Conservation (phyloP, 1,139 yeast species). For the Scheffersomyces segobiensis region DNA sequence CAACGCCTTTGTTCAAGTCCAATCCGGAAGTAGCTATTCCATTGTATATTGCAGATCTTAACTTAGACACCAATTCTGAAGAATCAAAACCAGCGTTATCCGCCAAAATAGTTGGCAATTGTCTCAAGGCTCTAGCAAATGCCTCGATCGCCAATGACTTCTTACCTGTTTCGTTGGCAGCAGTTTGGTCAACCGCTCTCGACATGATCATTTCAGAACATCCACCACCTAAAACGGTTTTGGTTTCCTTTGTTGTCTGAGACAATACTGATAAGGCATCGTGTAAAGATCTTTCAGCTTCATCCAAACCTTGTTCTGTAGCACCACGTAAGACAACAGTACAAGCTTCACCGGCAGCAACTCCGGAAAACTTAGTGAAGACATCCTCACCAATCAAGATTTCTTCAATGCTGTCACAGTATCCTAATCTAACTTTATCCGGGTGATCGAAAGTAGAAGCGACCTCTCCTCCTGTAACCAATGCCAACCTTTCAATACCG, state of each 20-base stretch:
- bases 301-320: conserved; percentile 92
- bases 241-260: conserved; percentile 93
- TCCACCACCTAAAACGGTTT: conserved; percentile 96
- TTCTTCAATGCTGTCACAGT: conserved; percentile 89
- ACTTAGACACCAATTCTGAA: conserved; percentile 84
- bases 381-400: conserved; percentile 89
- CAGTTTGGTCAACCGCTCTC: conserved; percentile 93
- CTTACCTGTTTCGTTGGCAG: conserved; percentile 92
- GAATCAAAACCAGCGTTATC: conserved; percentile 98
- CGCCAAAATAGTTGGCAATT: conserved; percentile 91
- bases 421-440: conserved; percentile 79
- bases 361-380: conserved; percentile 87
- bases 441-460: conserved; percentile 96
- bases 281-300: conserved; percentile 95
- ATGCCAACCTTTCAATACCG: conserved; percentile 94
- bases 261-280: conserved; percentile 95
- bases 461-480: conserved; percentile 98
- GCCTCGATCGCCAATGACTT: conserved; percentile 93
- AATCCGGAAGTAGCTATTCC: conserved; percentile 92
- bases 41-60: conserved; percentile 88
- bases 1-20: conserved; percentile 77
- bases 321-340: conserved; percentile 96
- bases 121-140: conserved; percentile 90
- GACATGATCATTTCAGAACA: conserved; percentile 98
- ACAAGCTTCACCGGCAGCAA: conserved; percentile 95